Evolutionary conservation across 805 yeast species (phyloP), one percentile per base, ranked within the genome.

Genomic region (Limtongozyma cylindracea): DNA sequence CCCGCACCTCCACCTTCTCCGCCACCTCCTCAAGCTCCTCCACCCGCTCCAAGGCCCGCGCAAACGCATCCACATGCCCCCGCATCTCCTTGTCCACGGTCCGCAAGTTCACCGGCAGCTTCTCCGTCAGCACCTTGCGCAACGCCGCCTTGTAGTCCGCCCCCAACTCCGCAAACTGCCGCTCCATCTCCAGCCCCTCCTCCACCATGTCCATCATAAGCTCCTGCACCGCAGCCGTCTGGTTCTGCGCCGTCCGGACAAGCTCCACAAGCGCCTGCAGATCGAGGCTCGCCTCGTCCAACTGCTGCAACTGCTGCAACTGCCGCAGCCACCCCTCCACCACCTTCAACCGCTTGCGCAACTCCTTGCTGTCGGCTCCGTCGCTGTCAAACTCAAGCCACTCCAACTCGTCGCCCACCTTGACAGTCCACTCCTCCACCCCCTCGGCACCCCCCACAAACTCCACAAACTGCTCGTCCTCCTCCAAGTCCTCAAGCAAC

Each of bases 331-430:
- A 49, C 5, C 44, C 46, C 16, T 54, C 27, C 39, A 62, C 43
- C 18, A 47, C 38, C 4, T 44, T 49, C 31, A 61, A 62, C 10
- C 65, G 33, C 5, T 43, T 46, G 11, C 45, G 45, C 10, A 60
- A 31, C 23, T 41, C 48, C 4, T 44, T 35, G 17, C 50, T 47
- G 22, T 48, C 29, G 13, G 31, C 30, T 3, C 24, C 18, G 25
- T 31, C 35, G 20, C 35, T 55, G 10, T 65, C 78, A 32, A 60
- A 63, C 22, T 77, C 91, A 18, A 78, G 46, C 92, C 92, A 77
- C 27, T 71, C 84, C 20, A 73, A 44, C 13, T 51, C 43, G 8
- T 61, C 65, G 10, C 47, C 25, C 4, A 70, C 59, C 5, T 47
- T 28, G 0, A 23, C 17, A 14, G 31, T 26, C 24, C 29, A 13